A percentile compares a stretch with the other conserved stretches of the same genome.
Evolutionary conservation across 2,329 filamentous ascomycete species (phyloP).

Genomic region (Penicillium capsulatum): DNA sequence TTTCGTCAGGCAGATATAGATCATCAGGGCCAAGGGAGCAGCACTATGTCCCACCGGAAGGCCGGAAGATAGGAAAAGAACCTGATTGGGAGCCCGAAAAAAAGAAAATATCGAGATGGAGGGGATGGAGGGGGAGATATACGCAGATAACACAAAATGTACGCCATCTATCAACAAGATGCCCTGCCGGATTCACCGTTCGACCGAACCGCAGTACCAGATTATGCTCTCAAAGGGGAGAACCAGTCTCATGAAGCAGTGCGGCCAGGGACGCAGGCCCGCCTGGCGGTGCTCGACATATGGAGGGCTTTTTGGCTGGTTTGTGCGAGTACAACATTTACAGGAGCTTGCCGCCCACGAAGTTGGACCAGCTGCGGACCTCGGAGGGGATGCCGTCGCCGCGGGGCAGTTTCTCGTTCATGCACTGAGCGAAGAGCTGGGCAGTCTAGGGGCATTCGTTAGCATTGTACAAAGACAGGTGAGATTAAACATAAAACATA

Average conservation of each 20-base stretch:
- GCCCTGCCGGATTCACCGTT: conserved; percentile 27
- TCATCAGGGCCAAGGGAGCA: conserved; percentile 8
- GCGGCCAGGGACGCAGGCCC: neutral
- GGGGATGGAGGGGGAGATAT: conserved; percentile 12
- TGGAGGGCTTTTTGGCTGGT: conserved; percentile 11
- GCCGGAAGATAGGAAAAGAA: conserved; percentile 5
- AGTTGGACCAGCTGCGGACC: conserved; percentile 92
- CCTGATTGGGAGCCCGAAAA: conserved; percentile 3
- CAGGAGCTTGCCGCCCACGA: conserved; percentile 66
- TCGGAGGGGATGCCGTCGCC: conserved; percentile 83
- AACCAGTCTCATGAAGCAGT: neutral
- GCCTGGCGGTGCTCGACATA: neutral
- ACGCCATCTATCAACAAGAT: conserved; percentile 32
- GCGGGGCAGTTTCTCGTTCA: conserved; percentile 92
- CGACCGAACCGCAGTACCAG: neutral
- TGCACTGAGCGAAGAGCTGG: conserved; percentile 91
- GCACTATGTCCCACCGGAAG: conserved; percentile 9
- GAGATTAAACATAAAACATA: conserved; percentile 46
- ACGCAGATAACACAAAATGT: conserved; percentile 19
- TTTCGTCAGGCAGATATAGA: conserved; percentile 10
- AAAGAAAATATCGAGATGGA: conserved; percentile 8
- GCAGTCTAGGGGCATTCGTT: conserved; percentile 63
- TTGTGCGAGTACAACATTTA: conserved; percentile 30
- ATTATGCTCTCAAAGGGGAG: neutral
- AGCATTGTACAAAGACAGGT: conserved; percentile 3